A percentile compares a stretch with the other conserved stretches of the same genome.
Evolutionary conservation across 768 basidiomycete genomes (phyloP).

Genomic region (Lyophyllum decastes): DNA sequence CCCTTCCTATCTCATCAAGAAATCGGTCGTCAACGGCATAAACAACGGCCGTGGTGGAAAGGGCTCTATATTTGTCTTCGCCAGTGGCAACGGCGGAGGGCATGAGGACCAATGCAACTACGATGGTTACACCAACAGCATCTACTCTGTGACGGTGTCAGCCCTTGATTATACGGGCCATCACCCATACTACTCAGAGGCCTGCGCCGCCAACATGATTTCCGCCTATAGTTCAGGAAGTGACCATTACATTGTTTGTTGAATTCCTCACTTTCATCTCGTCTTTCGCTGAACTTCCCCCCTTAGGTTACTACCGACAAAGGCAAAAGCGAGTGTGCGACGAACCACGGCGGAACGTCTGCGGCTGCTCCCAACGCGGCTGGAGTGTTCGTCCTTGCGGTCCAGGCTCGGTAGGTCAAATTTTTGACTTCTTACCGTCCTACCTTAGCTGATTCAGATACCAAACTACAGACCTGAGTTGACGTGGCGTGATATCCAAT

Average conservation of each 20-base stretch:
- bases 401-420: constrained; percentile 71
- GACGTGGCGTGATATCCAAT: constrained; percentile 97
- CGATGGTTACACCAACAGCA: constrained; percentile 98
- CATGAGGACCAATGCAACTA: constrained; percentile 98
- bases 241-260: constrained; percentile 85
- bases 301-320: constrained; percentile 90
- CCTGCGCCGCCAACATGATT: constrained; percentile 95
- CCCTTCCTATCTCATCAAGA: constrained; percentile 87
- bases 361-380: constrained; percentile 97
- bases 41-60: constrained; percentile 87
- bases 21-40: constrained; percentile 92
- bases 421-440: background rate
- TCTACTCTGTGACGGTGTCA: constrained; percentile 94
- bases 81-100: constrained; percentile 92
- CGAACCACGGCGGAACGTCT: constrained; percentile 92
- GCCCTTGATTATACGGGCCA: constrained; percentile 89
- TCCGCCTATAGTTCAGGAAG: constrained; percentile 94
- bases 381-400: constrained; percentile 87
- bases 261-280: background rate
- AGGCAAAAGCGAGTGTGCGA: constrained; percentile 80
- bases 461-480: constrained; percentile 72
- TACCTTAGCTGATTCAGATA: constrained; percentile 9
- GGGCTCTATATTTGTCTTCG: constrained; percentile 95
- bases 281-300: constrained; percentile 12
- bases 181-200: constrained; percentile 95